phyloP scores from a whole-genome alignment of 129 eudicot genomes.

The Artemisia tridentata region DNA sequence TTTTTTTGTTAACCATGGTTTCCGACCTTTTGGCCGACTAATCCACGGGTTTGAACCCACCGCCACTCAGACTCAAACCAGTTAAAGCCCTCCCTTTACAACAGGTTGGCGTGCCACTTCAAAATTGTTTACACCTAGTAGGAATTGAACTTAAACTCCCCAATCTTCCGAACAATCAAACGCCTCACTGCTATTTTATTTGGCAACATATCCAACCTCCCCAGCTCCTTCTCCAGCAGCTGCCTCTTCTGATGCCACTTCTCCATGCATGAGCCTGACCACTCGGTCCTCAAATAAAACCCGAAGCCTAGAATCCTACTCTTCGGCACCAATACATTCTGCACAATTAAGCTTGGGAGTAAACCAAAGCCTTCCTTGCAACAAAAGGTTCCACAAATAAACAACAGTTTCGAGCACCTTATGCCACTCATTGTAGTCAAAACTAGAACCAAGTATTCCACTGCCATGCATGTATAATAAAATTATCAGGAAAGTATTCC shows the following conservation, averaged over 20 bases:
- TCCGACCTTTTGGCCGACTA: no score
- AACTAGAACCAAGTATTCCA: slow-evolving; percentile 25
- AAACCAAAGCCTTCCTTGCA: slow-evolving; percentile 29
- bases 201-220: background rate
- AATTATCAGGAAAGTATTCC: slow-evolving; percentile 27
- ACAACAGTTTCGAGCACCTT: slow-evolving; percentile 47
- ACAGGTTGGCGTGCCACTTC: no score
- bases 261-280: slow-evolving; percentile 23
- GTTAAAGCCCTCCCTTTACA: slow-evolving; percentile 1
- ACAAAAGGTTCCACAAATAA: slow-evolving; percentile 46
- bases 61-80: slow-evolving; percentile 57
- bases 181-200: slow-evolving; percentile 41
- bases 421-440: slow-evolving; percentile 55
- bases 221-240: slow-evolving; percentile 37
- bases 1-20: no score
- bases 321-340: slow-evolving; percentile 50
- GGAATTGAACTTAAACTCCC: slow-evolving; percentile 39
- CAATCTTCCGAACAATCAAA: slow-evolving; percentile 39
- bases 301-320: slow-evolving; percentile 47
- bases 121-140: no score
- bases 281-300: slow-evolving; percentile 41
- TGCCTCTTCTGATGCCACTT: slow-evolving; percentile 34
- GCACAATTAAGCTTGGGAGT: slow-evolving; percentile 40
- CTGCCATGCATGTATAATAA: background rate
- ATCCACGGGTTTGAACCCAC: no score